Evolutionary conservation across 208 protist genomes (phyloP), one percentile per base, ranked within the genome.

Genomic region (Trypanosoma vivax): DNA sequence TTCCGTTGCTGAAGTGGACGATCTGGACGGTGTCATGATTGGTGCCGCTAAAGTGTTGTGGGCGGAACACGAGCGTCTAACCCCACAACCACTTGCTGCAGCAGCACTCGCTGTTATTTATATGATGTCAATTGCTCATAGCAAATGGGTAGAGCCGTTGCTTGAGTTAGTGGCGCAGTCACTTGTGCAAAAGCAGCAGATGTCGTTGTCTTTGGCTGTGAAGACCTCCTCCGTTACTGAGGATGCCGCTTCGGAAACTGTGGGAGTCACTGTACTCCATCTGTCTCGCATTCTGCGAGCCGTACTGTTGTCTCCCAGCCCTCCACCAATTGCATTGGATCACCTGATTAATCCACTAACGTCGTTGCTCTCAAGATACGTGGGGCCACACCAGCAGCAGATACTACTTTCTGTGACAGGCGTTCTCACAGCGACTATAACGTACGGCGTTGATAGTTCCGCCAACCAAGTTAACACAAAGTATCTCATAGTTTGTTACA

Each of bases 401-500:
- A 75, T 94, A 43, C 80, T 94, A 16, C 49, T 82, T 9, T 79
- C 81, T 1, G 69, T 78, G 9, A 81, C 69, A 43, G 74, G 80
- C 0, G 74, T 72, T 9, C 63, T 94, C 39, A 69, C 65, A 4
- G 68, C 80, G 7, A 68, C 85, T 28, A 88, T 94, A 58, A 90
- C 82, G 14, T 87, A 75, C 49, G 79, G 82, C 2, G 46, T 63
- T 0, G 53, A 82, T 38, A 56, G 58, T 33, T 60, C 76, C 29
- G 68, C 69, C 11, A 47, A 59, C 5, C 46, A 69, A 16, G 71
- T 81, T 1, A 82, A 86, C 34, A 58, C 58, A 11, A 70, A 71
- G n/a, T 87, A 94, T 50, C 51, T 94, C 46, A 49, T 60, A 19
- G 60, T 82, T 24, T 92, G 80, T 67, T 94, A 94, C 55, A 60